Base-by-base conservation (phyloP, 805 yeast species). In the Candida odintsovae region DNA sequence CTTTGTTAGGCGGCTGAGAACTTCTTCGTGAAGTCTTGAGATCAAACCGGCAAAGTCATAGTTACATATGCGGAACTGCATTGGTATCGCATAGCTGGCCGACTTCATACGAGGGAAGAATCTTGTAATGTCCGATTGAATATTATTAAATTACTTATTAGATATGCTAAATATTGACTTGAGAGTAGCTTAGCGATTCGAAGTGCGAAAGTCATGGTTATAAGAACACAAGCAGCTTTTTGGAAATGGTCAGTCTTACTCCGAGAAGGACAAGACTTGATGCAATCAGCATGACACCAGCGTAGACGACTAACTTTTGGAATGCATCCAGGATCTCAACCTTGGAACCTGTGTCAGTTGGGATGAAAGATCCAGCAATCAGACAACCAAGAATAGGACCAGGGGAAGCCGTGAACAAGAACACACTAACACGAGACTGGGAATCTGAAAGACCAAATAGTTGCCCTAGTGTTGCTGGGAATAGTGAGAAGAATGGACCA, bases 321-420 rank as follows among this genome's bases (percentile, higher is more conserved):
- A 42, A 57, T 9, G 54, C 38, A 20, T 48, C 12, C n/a, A 57
- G 12, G 16, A 54, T 40, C 21, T 38, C 47, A 11, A 40, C 13
- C 1, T 39, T 40, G 11, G 41, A n/a, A 1, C 49, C 42, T 4
- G 47, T 39, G 4, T 48, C 50, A 15, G 23, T 31, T 0, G 58
- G 58, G 16, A 57, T 55, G 49, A 57, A 57, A 6, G 55, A 50
- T 2, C 61, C 61, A 22, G 58, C 55, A 20, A 57, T 55, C 22
- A 56, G 11, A 41, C 55, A 51, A 2, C 61, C 61, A 6, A 56
- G 21, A 10, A 57, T 48, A 1, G 61, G 59, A 2, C 58, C 61
- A 6, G 59, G 61, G 3, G 54, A 37, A 11, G 57, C 46, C 3
- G 49, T 49, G 35, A 54, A 31, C 4, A 54, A 35, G 36, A 51